Base-by-base conservation (phyloP, 2,329 filamentous ascomycete genomes). In the Seiridium cupressi region DNA sequence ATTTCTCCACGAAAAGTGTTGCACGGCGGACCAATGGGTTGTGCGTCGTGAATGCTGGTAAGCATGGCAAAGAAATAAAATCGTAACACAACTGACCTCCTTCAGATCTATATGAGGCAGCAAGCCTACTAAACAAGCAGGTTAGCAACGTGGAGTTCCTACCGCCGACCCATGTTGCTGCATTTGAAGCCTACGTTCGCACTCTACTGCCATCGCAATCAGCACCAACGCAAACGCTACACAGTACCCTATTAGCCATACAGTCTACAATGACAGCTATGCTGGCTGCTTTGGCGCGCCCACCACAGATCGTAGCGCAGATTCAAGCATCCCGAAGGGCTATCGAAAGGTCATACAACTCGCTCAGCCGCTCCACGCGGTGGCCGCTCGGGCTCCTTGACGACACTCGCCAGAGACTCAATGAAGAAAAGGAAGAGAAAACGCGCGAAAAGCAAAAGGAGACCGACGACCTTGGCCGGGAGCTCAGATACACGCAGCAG, bases 401-500 rank as follows among this genome's bases (percentile, higher is more conserved):
- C 71, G 95, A 98, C 66, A 92, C 93, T 1, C 84, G 94, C 26
- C 89, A 91, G 71, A 87, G 91, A 36, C 82, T 93, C 8, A 89
- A 93, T 67, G 89, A 92, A 64, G 95, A 98, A 60, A 90, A 91
- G 48, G 91, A 93, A 76, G 89, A 91, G 65, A 92, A 90, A 68
- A 91, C 92, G 44, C 83, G 85, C 11, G 87, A 88, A 64, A 86
- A 85, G 31, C 85, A 89, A 64, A 76, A 81, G 18, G 92, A 97
- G 71, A 84, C 91, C 9, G 85, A 89, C 26, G 84, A 87, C 48
- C 76, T 97, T n/a, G 89, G 89, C 0, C 86, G 86, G 56, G 95
- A 99, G 74, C 79, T 99, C 59, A 81, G 92, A 55, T 97, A 95
- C 74, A 97, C 93, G 53, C 94, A 97, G 76, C 92, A 96, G 74